A percentile compares a stretch with the other conserved stretches of the same genome.
These are phyloP conservation scores for Trichoderma sp. DNA, from an alignment of 2,329 filamentous ascomycete species.

Conservation along the genomic window DNA sequence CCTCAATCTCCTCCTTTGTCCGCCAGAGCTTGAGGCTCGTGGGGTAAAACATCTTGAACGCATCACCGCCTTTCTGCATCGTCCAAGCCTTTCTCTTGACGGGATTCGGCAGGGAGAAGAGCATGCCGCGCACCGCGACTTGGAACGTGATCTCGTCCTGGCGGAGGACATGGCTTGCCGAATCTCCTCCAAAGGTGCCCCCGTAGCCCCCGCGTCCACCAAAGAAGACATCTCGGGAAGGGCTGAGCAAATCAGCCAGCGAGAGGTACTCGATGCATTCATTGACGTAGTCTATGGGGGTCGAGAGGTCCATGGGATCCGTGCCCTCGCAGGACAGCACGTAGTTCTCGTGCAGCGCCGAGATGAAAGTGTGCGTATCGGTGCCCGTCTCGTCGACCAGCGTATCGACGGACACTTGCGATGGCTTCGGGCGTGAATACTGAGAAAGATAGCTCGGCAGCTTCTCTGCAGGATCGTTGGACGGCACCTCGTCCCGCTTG, in stretches of 20 bases:
- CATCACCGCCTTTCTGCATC: conserved; percentile 56
- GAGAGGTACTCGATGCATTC: conserved; percentile 87
- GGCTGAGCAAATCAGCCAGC: conserved; percentile 80
- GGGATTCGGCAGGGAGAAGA: conserved; percentile 82
- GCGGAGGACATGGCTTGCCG: conserved; percentile 72
- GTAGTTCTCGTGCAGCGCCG: conserved; percentile 93
- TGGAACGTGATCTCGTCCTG: conserved; percentile 96
- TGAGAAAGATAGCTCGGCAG: conserved; percentile 63
- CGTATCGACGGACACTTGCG: conserved; percentile 69
- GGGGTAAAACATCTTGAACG: conserved; percentile 91
- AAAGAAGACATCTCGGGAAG: conserved; percentile 70
- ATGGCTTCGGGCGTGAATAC: conserved; percentile 60
- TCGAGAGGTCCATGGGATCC: conserved; percentile 53
- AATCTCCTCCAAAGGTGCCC: conserved; percentile 50
- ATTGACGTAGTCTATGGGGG: conserved; percentile 75
- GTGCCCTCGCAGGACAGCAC: conserved; percentile 73
- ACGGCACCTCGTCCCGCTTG: conserved; percentile 69
- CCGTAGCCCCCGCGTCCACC: conserved; percentile 58
- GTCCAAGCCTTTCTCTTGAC: conserved; percentile 69
- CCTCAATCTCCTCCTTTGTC: conserved; percentile 78
- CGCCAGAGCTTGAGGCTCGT: conserved; percentile 82
- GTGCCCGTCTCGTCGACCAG: conserved; percentile 94
- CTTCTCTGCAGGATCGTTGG: conserved; percentile 50
- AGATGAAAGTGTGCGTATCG: conserved; percentile 86
- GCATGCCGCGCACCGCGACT: conserved; percentile 79